Evolutionary conservation across 116 monocot species (phyloP).

Genomic region (Posidonia oceanica): DNA sequence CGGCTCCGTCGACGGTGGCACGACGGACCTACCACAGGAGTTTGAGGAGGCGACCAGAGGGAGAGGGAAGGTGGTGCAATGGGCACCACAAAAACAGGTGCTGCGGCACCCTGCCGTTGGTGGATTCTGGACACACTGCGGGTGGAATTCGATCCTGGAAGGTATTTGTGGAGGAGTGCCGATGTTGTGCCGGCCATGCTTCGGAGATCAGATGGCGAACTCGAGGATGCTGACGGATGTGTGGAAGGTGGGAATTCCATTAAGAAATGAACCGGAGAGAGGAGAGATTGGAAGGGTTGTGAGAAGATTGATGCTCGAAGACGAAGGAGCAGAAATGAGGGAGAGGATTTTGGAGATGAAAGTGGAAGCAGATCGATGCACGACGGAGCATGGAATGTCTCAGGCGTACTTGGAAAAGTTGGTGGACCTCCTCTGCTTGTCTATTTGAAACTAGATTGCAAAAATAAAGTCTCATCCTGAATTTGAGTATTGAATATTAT

Average conservation of each 20-base stretch:
- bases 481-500: too few species aligned
- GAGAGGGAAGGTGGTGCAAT: conserved; percentile 4
- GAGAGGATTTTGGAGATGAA: background rate
- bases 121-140: conserved; percentile 42
- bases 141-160: conserved; percentile 47
- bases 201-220: conserved; percentile 15
- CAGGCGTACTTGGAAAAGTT: too few species aligned
- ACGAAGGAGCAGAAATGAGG: conserved; percentile 8
- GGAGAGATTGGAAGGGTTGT: conserved; percentile 1
- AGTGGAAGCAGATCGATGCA: background rate
- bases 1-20: conserved; percentile 2
- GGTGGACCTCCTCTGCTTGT: too few species aligned
- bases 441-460: too few species aligned
- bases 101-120: conserved; percentile 13
- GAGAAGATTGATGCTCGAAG: conserved; percentile 9
- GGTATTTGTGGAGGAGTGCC: conserved; percentile 11
- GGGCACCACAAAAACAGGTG: conserved; percentile 15
- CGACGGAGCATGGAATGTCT: too few species aligned
- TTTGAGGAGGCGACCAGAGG: background rate
- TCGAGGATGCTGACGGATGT: conserved; percentile 9
- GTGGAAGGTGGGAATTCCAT: conserved; percentile 13
- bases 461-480: too few species aligned
- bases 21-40: background rate
- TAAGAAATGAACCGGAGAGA: conserved; percentile 1
- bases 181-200: conserved; percentile 13